A percentile compares a stretch with the other conserved stretches of the same genome.
Evolutionary conservation across 805 yeast genomes (phyloP).

Genomic region (Myxozyma neotropica): DNA sequence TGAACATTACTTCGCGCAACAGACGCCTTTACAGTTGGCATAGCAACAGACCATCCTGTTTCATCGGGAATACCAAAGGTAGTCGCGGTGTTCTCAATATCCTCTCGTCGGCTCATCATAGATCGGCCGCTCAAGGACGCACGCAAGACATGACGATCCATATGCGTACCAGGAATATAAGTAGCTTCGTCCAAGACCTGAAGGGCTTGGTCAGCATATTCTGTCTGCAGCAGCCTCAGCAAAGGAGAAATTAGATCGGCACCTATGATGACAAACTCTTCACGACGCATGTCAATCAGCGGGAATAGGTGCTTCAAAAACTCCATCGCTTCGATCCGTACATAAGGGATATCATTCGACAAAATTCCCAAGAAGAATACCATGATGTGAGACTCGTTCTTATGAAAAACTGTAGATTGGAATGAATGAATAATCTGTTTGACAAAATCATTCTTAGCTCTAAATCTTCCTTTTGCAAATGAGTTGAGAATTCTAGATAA

Average conservation of each 20-base stretch:
- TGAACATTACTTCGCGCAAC: constrained; percentile 90
- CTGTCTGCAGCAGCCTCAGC: constrained; percentile 75
- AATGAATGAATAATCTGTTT: constrained; percentile 76
- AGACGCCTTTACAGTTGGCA: constrained; percentile 90
- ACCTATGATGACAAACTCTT: constrained; percentile 85
- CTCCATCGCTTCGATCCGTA: constrained; percentile 77
- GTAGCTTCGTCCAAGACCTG: constrained; percentile 87
- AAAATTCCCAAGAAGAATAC: constrained; percentile 77
- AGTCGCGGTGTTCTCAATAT: constrained; percentile 82
- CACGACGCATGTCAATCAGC: constrained; percentile 69
- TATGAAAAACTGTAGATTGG: constrained; percentile 69
- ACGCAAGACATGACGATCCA: constrained; percentile 88
- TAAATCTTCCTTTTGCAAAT: constrained; percentile 72
- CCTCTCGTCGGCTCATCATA: constrained; percentile 56
- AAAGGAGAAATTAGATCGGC: constrained; percentile 94
- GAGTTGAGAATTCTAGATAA: constrained; percentile 76
- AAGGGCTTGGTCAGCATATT: constrained; percentile 83
- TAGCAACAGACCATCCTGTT: constrained; percentile 95
- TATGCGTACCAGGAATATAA: constrained; percentile 82
- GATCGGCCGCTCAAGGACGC: constrained; percentile 86
- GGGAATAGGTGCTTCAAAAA: constrained; percentile 75
- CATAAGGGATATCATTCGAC: constrained; percentile 76
- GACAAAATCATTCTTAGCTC: constrained; percentile 88
- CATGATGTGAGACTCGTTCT: constrained; percentile 70
- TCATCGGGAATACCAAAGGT: constrained; percentile 94